phyloP scores from a whole-genome alignment of 768 basidiomycete species.

The Steccherinum ochraceum region DNA sequence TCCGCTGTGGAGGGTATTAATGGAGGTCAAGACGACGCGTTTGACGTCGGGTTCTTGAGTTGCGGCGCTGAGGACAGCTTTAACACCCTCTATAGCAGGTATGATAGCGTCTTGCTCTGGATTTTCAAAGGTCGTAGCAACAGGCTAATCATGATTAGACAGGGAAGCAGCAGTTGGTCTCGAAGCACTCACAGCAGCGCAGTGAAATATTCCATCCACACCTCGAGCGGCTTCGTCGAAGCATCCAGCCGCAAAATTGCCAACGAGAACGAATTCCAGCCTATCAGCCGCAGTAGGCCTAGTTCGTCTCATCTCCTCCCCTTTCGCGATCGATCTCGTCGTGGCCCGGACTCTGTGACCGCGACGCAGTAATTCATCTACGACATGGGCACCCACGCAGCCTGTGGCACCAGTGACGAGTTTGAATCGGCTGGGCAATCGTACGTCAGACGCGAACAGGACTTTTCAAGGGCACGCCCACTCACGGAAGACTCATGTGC shows the following conservation, averaged over 20 bases:
- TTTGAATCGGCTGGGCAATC: not conserved
- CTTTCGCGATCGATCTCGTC: conserved; percentile 34
- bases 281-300: conserved; percentile 23
- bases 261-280: conserved; percentile 35
- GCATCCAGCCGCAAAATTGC: conserved; percentile 32
- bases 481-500: too few relatives aligned
- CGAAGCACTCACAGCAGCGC: too few relatives aligned
- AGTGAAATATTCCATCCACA: conserved; percentile 34
- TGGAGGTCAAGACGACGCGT: conserved; percentile 19
- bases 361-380: conserved; percentile 24
- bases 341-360: conserved; percentile 35
- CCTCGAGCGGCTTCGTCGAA: conserved; percentile 43
- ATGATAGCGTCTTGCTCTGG: conserved; percentile 7
- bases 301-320: conserved; percentile 31
- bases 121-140: not conserved
- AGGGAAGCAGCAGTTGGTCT: not conserved
- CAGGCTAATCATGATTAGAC: not conserved
- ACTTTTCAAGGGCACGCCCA: too few relatives aligned
- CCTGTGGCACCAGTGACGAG: conserved; percentile 15
- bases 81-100: conserved; percentile 17
- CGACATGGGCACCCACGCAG: conserved; percentile 27
- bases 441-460: too few relatives aligned
- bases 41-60: conserved; percentile 14
- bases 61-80: conserved; percentile 11
- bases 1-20: not conserved